A percentile compares a stretch with the other conserved stretches of the same genome.
Evolutionary conservation across 116 monocot genomes (phyloP).

Genomic region (Trichopus zeylanicus): DNA sequence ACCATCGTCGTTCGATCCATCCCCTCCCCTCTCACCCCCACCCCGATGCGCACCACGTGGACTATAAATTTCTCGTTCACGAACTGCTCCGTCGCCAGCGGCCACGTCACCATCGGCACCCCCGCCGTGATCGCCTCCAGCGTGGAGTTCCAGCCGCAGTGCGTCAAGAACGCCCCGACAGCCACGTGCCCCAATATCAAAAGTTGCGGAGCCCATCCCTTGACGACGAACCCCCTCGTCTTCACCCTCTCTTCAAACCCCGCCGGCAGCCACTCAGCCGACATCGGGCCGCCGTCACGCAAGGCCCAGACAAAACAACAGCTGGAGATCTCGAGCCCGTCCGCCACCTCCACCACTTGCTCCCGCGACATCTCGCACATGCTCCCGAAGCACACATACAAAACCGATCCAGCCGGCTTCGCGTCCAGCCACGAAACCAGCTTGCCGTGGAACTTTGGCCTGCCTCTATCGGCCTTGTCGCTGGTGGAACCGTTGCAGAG

Average conservation of each 20-base stretch:
- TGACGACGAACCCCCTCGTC: slow-evolving; percentile 3
- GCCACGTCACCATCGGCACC: slow-evolving; percentile 14
- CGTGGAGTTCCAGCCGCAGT: slow-evolving; percentile 42
- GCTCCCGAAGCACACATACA: slow-evolving; percentile 23
- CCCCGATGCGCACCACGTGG: background rate
- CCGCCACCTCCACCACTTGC: slow-evolving; percentile 15
- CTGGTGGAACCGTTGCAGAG: background rate
- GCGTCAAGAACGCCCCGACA: slow-evolving; percentile 21
- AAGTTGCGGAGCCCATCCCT: slow-evolving; percentile 22
- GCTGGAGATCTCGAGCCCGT: slow-evolving; percentile 3
- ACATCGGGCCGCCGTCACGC: background rate
- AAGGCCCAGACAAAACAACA: slow-evolving; percentile 14
- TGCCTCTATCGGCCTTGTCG: background rate
- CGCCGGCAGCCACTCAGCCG: background rate
- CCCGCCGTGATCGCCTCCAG: slow-evolving; percentile 25
- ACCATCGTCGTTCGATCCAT: background rate
- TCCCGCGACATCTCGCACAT: background rate
- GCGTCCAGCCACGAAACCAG: slow-evolving; percentile 10
- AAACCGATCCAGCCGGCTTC: slow-evolving; percentile 1
- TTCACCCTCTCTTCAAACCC: background rate
- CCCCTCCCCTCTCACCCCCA: background rate
- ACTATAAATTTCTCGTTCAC: background rate
- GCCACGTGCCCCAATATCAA: slow-evolving; percentile 7
- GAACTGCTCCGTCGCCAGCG: background rate
- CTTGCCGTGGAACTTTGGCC: background rate